Evolutionary conservation across 192 early-diverging fungal species (phyloP).

Genomic region (Funneliformis mosseae): DNA sequence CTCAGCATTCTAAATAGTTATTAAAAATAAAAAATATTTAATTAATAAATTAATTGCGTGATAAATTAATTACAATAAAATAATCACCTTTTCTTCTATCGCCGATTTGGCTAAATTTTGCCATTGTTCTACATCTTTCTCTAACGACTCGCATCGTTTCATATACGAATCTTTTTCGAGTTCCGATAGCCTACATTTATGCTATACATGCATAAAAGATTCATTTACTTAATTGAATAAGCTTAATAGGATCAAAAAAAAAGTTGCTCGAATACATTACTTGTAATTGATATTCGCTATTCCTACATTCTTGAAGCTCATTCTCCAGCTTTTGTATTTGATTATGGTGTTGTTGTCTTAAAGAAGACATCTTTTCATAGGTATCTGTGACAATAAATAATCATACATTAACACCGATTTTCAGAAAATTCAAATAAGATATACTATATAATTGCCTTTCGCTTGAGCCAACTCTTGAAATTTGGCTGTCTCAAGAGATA

Average conservation of each 20-base stretch:
- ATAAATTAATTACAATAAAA: too few species aligned
- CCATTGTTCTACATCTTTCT: conserved; percentile 10
- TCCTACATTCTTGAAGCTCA: not conserved
- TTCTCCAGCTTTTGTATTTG: conserved; percentile 1
- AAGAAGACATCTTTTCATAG: not conserved
- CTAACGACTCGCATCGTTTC: not conserved
- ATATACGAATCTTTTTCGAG: not conserved
- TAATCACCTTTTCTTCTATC: conserved; percentile 1
- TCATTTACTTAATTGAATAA: not conserved
- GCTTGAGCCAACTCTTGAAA: not conserved
- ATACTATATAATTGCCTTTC: not conserved
- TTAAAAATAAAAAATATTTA: too few species aligned
- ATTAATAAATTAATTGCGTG: too few species aligned
- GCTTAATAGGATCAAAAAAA: conserved; percentile 7
- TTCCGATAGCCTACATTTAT: not conserved
- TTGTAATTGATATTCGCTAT: not conserved
- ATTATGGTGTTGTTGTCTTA: not conserved
- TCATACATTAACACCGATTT: not conserved
- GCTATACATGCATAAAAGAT: not conserved
- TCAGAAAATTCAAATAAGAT: not conserved
- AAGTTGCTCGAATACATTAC: not conserved
- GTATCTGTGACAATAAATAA: not conserved
- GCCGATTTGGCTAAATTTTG: conserved; percentile 4
- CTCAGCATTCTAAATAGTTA: not conserved
- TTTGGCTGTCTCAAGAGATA: not conserved